Base-by-base conservation (phyloP, 768 basidiomycete genomes). In the Cystofilobasidium ferigula region DNA sequence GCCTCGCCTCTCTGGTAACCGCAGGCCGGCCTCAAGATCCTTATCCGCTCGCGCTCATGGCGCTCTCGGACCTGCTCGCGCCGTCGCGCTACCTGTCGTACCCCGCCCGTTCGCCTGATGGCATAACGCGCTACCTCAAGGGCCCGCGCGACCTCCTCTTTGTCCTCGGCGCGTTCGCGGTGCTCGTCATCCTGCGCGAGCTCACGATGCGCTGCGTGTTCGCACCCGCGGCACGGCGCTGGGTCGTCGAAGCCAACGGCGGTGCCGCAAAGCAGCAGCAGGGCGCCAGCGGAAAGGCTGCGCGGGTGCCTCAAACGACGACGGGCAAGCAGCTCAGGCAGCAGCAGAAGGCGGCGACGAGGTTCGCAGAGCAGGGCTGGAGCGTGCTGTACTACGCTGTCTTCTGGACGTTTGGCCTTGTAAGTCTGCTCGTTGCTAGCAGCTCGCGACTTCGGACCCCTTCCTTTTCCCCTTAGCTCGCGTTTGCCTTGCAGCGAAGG, bases 281-380 rank as follows among this genome's bases (percentile, higher is more conserved):
- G 32, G 13, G 1, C n/a, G 34, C 22, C 48, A 30, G 62, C 24
- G 38, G 32, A 16, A 38, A 48, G 18, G 9, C 51, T 18, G 53
- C 45, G 14, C 35, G 69, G 47, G 43, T 24, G 51, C 30, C n/a
- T n/a, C n/a, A n/a, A n/a, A n/a, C n/a, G n/a, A n/a, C 72, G 60
- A 71, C 67, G 65, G 71, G 69, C 69, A 71, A 54, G 68, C 67
- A 66, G 59, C 67, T 47, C 70, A 69, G 58, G 28, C 30, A 36
- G 24, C 35, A 74, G 72, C 69, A 82, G 79, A 84, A 88, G 71
- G 78, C 83, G 68, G 85, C 91, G 47, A 74, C 88, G 53, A 81
- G 95, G 71, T 98, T 98, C 73, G 89, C 90, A 3, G 95, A 99
- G 75, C 95, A 99, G 77, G 88, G 90, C 64, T 98, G 91, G 89